Conservation (phyloP, 2,329 filamentous ascomycete species). For the Diaporthe ampelina region DNA sequence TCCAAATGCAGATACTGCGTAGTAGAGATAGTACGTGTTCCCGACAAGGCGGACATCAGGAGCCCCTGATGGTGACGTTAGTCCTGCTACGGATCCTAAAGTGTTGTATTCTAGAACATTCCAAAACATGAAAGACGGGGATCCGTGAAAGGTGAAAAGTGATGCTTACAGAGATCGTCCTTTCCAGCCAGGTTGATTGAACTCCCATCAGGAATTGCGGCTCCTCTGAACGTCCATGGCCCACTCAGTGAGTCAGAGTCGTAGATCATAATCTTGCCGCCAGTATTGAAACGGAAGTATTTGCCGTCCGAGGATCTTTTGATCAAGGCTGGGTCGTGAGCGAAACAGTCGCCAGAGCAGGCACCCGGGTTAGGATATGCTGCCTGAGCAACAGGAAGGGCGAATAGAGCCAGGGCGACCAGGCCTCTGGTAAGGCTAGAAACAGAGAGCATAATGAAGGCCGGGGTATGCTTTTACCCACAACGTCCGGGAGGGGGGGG, state of each 20-base stretch:
- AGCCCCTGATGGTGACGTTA: constrained; percentile 57
- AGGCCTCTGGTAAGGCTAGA: constrained; percentile 30
- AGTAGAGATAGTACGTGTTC: constrained; percentile 75
- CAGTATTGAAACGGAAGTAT: constrained; percentile 54
- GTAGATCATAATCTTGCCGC: constrained; percentile 56
- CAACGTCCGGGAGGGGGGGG: background rate
- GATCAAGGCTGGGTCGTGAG: constrained; percentile 38
- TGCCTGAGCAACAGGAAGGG: constrained; percentile 19
- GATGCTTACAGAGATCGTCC: constrained; percentile 53
- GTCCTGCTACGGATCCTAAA: too few species aligned
- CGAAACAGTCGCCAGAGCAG: constrained; percentile 51
- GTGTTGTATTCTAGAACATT: too few species aligned
- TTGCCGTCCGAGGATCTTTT: constrained; percentile 30
- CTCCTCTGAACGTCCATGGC: constrained; percentile 58
- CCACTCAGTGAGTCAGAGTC: constrained; percentile 54
- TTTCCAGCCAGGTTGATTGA: constrained; percentile 57
- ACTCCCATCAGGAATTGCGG: constrained; percentile 55
- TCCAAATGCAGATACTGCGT: constrained; percentile 73
- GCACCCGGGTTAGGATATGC: constrained; percentile 49
- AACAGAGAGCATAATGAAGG: constrained; percentile 27
- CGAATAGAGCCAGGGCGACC: constrained; percentile 29
- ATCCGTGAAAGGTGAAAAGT: too few species aligned
- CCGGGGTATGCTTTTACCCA: background rate
- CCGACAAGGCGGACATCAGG: constrained; percentile 73
- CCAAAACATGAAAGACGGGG: too few species aligned